A percentile compares a stretch with the other conserved stretches of the same genome.
Evolutionary conservation across 495 filamentous ascomycete species (phyloP).

Genomic region (Cercophora newfieldiana): DNA sequence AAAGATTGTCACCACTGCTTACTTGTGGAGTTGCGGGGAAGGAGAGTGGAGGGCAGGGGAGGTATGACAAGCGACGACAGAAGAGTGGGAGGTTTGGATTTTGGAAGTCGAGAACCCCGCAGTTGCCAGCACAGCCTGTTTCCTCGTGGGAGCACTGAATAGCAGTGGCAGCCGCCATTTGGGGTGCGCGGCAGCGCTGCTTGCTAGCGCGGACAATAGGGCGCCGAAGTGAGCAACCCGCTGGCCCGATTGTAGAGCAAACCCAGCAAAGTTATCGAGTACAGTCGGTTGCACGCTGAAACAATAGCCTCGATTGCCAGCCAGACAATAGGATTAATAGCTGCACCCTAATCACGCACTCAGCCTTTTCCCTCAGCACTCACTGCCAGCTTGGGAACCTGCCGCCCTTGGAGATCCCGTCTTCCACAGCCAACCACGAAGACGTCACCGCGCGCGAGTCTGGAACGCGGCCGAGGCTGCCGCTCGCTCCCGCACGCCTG

Average conservation of each 20-base stretch:
- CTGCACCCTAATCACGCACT: neutral
- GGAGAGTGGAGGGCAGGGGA: neutral
- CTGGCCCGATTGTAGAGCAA: neutral
- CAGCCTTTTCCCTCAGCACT: neutral
- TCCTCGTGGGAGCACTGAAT: neutral
- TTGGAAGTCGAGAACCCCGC: constrained; percentile 5
- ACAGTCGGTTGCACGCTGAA: neutral
- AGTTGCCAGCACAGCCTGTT: neutral
- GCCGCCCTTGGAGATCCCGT: neutral
- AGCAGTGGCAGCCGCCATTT: neutral
- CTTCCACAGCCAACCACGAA: neutral
- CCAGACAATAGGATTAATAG: neutral
- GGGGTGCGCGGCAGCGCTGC: neutral
- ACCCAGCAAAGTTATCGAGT: neutral
- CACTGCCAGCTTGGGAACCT: neutral
- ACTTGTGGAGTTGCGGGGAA: constrained; percentile 7
- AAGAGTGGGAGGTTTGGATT: neutral
- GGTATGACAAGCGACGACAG: neutral
- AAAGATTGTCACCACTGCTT: neutral
- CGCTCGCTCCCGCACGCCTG: neutral
- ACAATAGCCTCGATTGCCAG: neutral
- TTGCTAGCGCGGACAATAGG: neutral
- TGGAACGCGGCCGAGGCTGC: too few species aligned
- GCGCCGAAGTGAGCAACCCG: neutral
- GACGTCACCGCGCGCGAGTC: neutral